Percentiles rank a stretch among this genome's conserved stretches.
Evolutionary conservation across 1,139 yeast species (phyloP).

Genomic region (Hanseniaspora gamundiae): DNA sequence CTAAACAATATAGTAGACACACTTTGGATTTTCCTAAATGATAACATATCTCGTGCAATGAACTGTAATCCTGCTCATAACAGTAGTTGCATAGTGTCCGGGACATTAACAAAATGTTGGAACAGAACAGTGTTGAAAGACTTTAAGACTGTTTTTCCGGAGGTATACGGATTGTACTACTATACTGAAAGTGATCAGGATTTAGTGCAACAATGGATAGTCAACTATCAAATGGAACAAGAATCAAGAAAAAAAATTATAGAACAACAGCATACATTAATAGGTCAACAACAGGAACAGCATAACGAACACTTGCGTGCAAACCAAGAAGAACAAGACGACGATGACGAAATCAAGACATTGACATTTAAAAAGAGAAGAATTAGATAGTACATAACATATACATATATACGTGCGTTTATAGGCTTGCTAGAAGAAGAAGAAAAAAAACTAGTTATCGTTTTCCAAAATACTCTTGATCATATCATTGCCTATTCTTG

Average conservation of each 20-base stretch:
- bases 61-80: too few relatives aligned
- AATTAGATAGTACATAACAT: neutral
- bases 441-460: constrained; percentile 9
- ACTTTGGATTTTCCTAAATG: neutral
- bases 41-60: neutral
- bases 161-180: constrained; percentile 12
- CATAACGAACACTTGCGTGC: neutral
- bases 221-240: neutral
- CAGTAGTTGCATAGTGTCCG: neutral
- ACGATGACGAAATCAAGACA: neutral
- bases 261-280: neutral
- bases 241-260: neutral
- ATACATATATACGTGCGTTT: neutral
- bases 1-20: neutral
- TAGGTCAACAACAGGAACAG: neutral
- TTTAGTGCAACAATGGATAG: neutral
- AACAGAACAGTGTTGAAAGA: constrained; percentile 20
- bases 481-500: constrained; percentile 90
- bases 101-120: constrained; percentile 12
- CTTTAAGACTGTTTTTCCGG: constrained; percentile 20
- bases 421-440: too few relatives aligned
- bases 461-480: constrained; percentile 57
- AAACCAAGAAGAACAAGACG: neutral
- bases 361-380: neutral
- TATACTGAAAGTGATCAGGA: neutral